These are phyloP conservation scores for Coemansia sp. DNA, from an alignment of 192 early-diverging fungal species.

Conservation along the genomic window DNA sequence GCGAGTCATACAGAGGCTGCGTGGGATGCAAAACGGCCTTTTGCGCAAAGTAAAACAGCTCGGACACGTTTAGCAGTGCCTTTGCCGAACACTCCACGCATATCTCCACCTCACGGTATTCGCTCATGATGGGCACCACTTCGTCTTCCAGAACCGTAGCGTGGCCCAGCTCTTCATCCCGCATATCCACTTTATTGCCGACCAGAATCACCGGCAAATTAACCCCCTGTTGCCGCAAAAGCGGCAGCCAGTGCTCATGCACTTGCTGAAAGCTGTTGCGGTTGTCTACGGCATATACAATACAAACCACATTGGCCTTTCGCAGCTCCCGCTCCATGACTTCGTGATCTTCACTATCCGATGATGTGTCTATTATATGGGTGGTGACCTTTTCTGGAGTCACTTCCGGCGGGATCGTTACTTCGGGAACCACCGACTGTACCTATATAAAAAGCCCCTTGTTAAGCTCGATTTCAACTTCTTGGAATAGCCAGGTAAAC, in stretches of 20 bases:
- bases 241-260: constrained; percentile 88
- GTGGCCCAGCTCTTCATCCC: constrained; percentile 72
- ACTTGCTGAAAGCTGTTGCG: constrained; percentile 82
- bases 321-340: constrained; percentile 89
- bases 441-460: constrained; percentile 90
- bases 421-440: constrained; percentile 98
- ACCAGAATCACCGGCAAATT: constrained; percentile 90
- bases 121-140: constrained; percentile 97
- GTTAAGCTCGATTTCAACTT: constrained; percentile 61
- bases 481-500: background rate
- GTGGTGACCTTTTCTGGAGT: constrained; percentile 95
- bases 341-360: constrained; percentile 84
- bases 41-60: constrained; percentile 99
- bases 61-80: constrained; percentile 88
- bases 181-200: constrained; percentile 51
- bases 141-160: constrained; percentile 89
- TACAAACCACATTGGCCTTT: constrained; percentile 97
- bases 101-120: constrained; percentile 99
- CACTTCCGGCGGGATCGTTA: constrained; percentile 99
- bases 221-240: constrained; percentile 85
- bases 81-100: constrained; percentile 99
- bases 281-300: constrained; percentile 91
- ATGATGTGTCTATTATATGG: constrained; percentile 95
- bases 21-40: constrained; percentile 98
- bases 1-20: constrained; percentile 91